Base-by-base conservation (phyloP, 129 eudicot genomes). In the Apium graveolens region DNA sequence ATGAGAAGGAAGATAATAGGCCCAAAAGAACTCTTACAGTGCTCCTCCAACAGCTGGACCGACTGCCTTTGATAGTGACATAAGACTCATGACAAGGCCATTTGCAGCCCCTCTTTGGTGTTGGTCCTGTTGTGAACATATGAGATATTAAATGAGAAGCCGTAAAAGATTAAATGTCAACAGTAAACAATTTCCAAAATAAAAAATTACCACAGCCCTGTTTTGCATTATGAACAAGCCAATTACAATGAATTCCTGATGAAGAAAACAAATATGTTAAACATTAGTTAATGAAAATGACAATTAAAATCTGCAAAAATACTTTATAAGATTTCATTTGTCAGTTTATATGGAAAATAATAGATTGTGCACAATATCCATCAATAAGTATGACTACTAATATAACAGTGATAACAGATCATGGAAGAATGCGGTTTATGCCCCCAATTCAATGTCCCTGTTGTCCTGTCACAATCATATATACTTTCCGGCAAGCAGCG, bases 31-130 rank as follows among this genome's bases (percentile, higher is more conserved):
- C 27, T 86, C 90, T 84, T 82, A 89, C 93, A 89, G 34, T 65
- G 86, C 83, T 76, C 93, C 93, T 75, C 87, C 93, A 9, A 81
- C 84, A 24, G 89, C 89, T 57, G 93, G 93, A 27, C 91, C 93
- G 18, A 74, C 70, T n/a, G 93, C 83, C 82, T 89, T 87, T 63
- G 83, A 89, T n/a, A 89, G 72, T n/a, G 93, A 85, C 93, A 89
- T 89, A 5, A 78, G 74, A 26, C 89, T 81, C 91, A 89, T 81
- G 45, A 70, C 65, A 68, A 89, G 57, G 43, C 93, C 97, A 86
- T 95, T 95, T 1, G 98, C 98, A 53, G 97, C 94, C 57, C 98
- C 98, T 79, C 98, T 85, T 86, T 94, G 91, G 73, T 80, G 83
- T 87, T 91, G 98, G 18, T 82, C 96, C 98, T 94, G 80, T 60